Conservation (phyloP, 495 filamentous ascomycete genomes). For the Rostrohypoxylon terebratum region DNA sequence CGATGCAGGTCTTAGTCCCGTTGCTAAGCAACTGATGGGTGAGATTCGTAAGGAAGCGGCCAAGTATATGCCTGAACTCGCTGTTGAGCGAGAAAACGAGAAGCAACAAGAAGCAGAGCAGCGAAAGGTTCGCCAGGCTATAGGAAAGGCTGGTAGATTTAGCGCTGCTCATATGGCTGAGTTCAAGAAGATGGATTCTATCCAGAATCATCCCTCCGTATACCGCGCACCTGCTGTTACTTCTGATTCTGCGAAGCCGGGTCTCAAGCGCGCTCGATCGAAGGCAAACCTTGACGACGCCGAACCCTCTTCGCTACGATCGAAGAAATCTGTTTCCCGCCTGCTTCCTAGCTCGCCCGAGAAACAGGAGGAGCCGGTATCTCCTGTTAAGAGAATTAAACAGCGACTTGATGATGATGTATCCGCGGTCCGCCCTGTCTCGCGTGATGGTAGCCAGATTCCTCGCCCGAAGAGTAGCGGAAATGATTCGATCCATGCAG, state of each 20-base stretch:
- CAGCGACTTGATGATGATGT: conserved; percentile 68
- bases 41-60: conserved; percentile 76
- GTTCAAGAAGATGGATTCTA: conserved; percentile 98
- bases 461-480: conserved; percentile 57
- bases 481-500: conserved; percentile 46
- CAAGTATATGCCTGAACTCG: conserved; percentile 73
- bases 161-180: conserved; percentile 85
- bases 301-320: conserved; percentile 51
- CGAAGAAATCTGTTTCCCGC: conserved; percentile 48
- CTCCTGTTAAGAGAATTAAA: conserved; percentile 73
- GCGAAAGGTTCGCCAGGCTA: conserved; percentile 81
- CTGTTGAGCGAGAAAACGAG: conserved; percentile 64
- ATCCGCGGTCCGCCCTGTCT: conserved; percentile 64
- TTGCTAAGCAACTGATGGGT: conserved; percentile 82
- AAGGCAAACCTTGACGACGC: conserved; percentile 76
- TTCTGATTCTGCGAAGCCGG: conserved; percentile 64
- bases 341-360: conserved; percentile 24
- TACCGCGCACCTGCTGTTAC: conserved; percentile 74
- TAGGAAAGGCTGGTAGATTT: conserved; percentile 79
- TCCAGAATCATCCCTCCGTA: conserved; percentile 82
- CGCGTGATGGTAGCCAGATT: conserved; percentile 61
- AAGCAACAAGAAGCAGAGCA: conserved; percentile 56
- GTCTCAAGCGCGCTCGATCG: conserved; percentile 79
- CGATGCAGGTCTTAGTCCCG: conserved; percentile 71
- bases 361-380: conserved; percentile 49